phyloP scores from a whole-genome alignment of 805 yeast genomes.

The Candida alai region DNA sequence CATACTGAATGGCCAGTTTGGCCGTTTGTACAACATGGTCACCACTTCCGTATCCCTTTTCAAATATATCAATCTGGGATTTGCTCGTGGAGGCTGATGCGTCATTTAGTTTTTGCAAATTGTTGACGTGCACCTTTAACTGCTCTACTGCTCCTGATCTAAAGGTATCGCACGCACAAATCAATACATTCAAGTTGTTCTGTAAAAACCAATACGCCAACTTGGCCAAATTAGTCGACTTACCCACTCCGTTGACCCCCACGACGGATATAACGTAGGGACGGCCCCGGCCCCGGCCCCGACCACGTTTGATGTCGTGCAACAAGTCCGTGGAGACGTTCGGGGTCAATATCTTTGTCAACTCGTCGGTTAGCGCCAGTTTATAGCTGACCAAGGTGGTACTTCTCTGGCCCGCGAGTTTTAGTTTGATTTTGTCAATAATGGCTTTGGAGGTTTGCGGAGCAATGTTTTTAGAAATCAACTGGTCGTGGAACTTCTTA shows the following conservation, averaged over 20 bases:
- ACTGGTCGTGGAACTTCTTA: slow-evolving; percentile 64
- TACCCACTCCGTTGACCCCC: slow-evolving; percentile 98
- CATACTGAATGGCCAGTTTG: slow-evolving; percentile 81
- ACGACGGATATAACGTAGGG: slow-evolving; percentile 97
- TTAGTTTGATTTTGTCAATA: slow-evolving; percentile 64
- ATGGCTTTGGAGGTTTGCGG: slow-evolving; percentile 79
- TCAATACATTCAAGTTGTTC: slow-evolving; percentile 77
- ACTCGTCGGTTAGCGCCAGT: slow-evolving; percentile 56
- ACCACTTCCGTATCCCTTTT: slow-evolving; percentile 97
- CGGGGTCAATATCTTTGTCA: slow-evolving; percentile 81
- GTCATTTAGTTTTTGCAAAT: slow-evolving; percentile 65
- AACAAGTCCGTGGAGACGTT: slow-evolving; percentile 84
- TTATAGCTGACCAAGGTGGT: slow-evolving; percentile 71
- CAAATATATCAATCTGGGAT: slow-evolving; percentile 69
- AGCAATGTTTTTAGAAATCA: slow-evolving; percentile 84
- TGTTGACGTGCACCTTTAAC: slow-evolving; percentile 86
- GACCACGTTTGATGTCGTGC: slow-evolving; percentile 62
- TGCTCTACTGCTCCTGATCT: slow-evolving; percentile 99
- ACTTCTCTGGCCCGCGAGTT: slow-evolving; percentile 69
- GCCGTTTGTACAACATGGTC: slow-evolving; percentile 91
- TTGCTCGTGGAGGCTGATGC: slow-evolving; percentile 35
- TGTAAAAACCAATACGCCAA: slow-evolving; percentile 94
- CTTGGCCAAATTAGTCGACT: slow-evolving; percentile 91
- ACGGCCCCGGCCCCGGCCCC: slow-evolving; percentile 23
- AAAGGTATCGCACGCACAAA: slow-evolving; percentile 97